These are phyloP conservation scores for Neospora caninum DNA, from an alignment of 169 alveolate genomes.

Conservation along the genomic window DNA sequence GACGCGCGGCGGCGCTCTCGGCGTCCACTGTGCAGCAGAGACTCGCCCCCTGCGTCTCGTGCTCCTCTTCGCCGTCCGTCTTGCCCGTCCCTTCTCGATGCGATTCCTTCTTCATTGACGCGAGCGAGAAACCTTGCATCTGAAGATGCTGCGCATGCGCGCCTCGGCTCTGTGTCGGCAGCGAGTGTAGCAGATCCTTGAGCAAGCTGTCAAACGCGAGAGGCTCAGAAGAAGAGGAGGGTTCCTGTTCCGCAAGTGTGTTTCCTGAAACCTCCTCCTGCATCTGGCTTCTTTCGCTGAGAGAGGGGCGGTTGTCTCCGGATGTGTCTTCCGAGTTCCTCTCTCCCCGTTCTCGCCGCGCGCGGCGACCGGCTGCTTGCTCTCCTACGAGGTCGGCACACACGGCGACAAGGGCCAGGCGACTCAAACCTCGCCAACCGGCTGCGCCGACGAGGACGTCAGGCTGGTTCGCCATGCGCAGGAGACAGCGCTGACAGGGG, in stretches of 20 bases:
- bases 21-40: not conserved
- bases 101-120: not conserved
- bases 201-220: not conserved
- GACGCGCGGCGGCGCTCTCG: conserved; percentile 39
- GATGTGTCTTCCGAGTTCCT: not conserved
- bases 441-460: conserved; percentile 12
- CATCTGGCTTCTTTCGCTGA: not conserved
- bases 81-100: not conserved
- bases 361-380: not conserved
- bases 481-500: not conserved
- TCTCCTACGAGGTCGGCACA: not conserved
- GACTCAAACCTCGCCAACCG: not conserved
- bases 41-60: too few relatives aligned
- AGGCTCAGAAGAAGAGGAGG: not conserved
- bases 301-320: not conserved
- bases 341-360: not conserved
- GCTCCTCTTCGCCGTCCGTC: not conserved
- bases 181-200: not conserved
- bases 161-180: not conserved
- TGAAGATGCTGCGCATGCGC: not conserved
- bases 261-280: conserved; percentile 17
- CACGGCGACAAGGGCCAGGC: not conserved
- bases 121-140: not conserved
- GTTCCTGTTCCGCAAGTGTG: not conserved
- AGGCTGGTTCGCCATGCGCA: not conserved